Evolutionary conservation across 2,329 filamentous ascomycete species (phyloP).

Genomic region (Colletotrichum paranaense): DNA sequence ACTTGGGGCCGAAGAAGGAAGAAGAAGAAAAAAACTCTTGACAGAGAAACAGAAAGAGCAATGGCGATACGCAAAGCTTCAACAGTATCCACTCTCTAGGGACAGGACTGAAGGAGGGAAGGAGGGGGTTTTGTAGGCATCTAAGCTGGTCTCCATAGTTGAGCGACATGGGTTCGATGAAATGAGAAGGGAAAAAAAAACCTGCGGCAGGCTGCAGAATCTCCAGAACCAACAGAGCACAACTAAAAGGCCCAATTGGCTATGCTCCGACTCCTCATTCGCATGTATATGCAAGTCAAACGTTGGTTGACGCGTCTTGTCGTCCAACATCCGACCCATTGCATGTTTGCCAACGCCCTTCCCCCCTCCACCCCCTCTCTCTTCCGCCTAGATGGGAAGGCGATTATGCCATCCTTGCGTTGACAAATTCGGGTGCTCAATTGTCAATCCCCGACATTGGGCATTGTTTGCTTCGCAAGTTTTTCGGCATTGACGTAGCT

Average conservation of each 20-base stretch:
- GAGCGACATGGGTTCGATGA: background rate
- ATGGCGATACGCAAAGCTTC: background rate
- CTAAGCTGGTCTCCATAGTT: background rate
- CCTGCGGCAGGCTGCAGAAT: background rate
- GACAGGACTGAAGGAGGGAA: background rate
- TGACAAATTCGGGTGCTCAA: background rate
- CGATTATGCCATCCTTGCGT: background rate
- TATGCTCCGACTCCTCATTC: background rate
- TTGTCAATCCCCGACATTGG: background rate
- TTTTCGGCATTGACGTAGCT: background rate
- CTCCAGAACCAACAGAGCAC: background rate
- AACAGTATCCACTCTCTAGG: background rate
- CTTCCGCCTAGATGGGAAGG: background rate
- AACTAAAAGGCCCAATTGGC: background rate
- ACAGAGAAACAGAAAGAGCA: background rate
- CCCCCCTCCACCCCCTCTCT: background rate
- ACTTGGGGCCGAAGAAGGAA: background rate
- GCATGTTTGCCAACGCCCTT: background rate
- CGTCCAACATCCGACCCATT: background rate
- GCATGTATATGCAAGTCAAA: background rate
- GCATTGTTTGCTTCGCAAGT: background rate
- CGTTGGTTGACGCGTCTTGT: background rate
- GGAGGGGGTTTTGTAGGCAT: background rate
- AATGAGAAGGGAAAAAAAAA: background rate
- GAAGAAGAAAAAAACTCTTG: background rate